phyloP scores from a whole-genome alignment of 371 early-diverging fungal species.

The Mucor velutinosus region DNA sequence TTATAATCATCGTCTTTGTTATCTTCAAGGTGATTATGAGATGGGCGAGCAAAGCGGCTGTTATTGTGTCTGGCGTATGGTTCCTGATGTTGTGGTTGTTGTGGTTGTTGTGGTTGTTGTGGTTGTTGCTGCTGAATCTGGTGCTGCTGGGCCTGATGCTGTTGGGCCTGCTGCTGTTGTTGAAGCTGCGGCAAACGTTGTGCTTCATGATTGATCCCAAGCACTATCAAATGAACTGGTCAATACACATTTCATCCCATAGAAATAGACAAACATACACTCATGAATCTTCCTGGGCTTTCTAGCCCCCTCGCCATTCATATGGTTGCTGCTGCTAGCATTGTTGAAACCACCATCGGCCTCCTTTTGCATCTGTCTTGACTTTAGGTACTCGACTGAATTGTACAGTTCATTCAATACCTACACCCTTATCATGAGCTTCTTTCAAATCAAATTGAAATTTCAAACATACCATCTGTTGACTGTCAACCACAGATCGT shows the following conservation, averaged over 20 bases:
- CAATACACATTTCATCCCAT: background rate
- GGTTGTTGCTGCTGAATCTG: too few species aligned
- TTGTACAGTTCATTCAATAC: conserved; percentile 9
- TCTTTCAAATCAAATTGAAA: background rate
- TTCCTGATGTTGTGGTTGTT: background rate
- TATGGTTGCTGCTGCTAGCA: background rate
- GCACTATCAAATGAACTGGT: background rate
- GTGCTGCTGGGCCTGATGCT: too few species aligned
- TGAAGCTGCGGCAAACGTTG: background rate
- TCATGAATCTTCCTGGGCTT: conserved; percentile 28
- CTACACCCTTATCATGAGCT: background rate
- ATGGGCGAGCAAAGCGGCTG: background rate
- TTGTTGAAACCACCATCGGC: background rate
- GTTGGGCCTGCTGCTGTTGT: too few species aligned
- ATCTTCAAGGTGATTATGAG: background rate
- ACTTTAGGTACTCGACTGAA: conserved; percentile 9
- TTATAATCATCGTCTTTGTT: too few species aligned
- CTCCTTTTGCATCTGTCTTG: background rate
- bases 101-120: too few species aligned
- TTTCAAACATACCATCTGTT: conserved; percentile 17
- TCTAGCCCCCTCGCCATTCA: background rate
- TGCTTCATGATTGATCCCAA: background rate
- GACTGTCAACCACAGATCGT: conserved; percentile 6
- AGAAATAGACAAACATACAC: conserved; percentile 5
- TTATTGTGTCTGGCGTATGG: background rate